Evolutionary conservation across 2,329 filamentous ascomycete species (phyloP), one percentile per base, ranked within the genome.

Genomic region (Lasiodiplodia sp.): DNA sequence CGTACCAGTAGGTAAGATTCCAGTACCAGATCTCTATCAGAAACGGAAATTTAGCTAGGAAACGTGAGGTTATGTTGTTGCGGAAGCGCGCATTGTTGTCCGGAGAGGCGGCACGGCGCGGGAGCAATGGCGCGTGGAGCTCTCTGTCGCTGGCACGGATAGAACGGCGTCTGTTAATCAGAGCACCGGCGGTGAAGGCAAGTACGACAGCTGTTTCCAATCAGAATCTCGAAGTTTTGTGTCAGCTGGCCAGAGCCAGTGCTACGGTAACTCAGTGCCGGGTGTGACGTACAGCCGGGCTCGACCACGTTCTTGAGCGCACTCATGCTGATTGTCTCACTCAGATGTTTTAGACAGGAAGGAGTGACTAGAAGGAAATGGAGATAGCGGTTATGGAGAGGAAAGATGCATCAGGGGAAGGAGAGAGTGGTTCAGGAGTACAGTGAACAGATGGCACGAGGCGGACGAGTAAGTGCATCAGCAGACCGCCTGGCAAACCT

Each of bases 21-120:
- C 76, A 78, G 68, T 78, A 78, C 72, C 73, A 74, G 38, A 79
- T 78, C 66, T 78, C 77, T 10, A 78, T 37, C 3, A 78, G 53
- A 49, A 78, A 78, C 0, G 76, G 77, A 34, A 75, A 78, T 12
- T 69, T 69, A 3, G 72, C 71, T 23, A 78, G 70, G 47, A 71
- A 70, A 25, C 67, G 67, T 12, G 70, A 71, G 3, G 25, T 38
- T 10, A 69, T 31, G 60, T 71, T 71, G 37, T 37, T 34, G 5
- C 67, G 69, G 40, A 70, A 70, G 4, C n/a, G 37, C 18, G 69
- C 8, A 10, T 34, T 28, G 58, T 65, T 70, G n/a, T 70, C 66
- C 23, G 38, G 51, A 12, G 63, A 49, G 4, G 44, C 16, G 37
- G 23, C 38, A 56, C 55, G 38, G 23, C 28, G 25, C 34, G 25